phyloP scores from a whole-genome alignment of 768 basidiomycete species.

The Polyporus arcularius region DNA sequence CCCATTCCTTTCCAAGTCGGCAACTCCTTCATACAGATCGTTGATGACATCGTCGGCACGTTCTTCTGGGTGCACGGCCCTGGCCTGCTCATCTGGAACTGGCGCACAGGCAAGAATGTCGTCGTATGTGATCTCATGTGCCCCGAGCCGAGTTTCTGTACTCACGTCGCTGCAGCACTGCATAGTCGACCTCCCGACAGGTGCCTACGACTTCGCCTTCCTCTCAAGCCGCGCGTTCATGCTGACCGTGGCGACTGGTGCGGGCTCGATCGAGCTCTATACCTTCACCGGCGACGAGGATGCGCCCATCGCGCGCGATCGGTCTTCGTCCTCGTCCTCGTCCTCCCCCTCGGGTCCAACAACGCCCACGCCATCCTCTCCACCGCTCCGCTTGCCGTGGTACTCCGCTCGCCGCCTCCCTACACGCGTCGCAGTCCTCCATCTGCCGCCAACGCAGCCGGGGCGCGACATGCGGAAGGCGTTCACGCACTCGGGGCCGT shows the following conservation, averaged over 20 bases:
- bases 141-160: background rate
- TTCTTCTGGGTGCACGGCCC: conserved; percentile 41
- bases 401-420: background rate
- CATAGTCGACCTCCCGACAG: conserved; percentile 25
- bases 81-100: conserved; percentile 51
- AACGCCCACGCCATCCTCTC: too few species aligned
- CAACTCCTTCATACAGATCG: conserved; percentile 49
- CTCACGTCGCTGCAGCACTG: conserved; percentile 31
- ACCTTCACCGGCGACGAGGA: conserved; percentile 30
- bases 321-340: background rate
- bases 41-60: conserved; percentile 53
- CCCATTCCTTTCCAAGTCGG: conserved; percentile 26
- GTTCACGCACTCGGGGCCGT: conserved; percentile 31
- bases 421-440: conserved; percentile 26
- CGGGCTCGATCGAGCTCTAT: conserved; percentile 47
- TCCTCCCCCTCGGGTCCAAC: too few species aligned
- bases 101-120: conserved; percentile 45
- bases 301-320: conserved; percentile 1
- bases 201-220: conserved; percentile 48
- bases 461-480: conserved; percentile 20
- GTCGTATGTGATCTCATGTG: conserved; percentile 38
- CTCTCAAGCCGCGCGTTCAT: conserved; percentile 45
- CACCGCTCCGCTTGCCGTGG: too few species aligned
- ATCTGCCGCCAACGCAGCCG: conserved; percentile 22
- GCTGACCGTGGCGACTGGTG: conserved; percentile 35